Base-by-base conservation (phyloP, 768 basidiomycete species). In the Auricularia sp. region DNA sequence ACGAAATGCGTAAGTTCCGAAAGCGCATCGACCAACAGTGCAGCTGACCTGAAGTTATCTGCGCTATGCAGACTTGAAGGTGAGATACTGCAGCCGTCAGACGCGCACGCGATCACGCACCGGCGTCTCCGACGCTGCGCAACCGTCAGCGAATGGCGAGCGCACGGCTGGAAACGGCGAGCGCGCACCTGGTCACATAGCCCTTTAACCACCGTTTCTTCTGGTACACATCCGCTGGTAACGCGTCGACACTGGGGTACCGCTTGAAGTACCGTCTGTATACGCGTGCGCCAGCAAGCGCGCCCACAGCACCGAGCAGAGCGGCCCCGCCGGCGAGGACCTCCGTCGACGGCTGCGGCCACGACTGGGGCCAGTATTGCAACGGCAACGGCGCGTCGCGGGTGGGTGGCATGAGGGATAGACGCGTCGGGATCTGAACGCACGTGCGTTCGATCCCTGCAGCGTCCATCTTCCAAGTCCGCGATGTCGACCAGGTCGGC, bases 61-160 rank as follows among this genome's bases (percentile, higher is more conserved):
- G 29, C 23, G 29, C 56, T 59, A 59, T 7, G 56, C 29, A 5
- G 23, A 29, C 56, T 10, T 33, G 11, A 8, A 10, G 18, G 23
- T 59, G 56, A 29, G 56, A 54, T 29, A 35, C 23, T 18, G 33
- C 18, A 59, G 23, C 34, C 29, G 16, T 18, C 7, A 21, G 21
- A 18, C 47, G 47, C 11, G 47, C 47, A 51, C 29, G 56, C 56
- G 23, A 59, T 29, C 23, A 29, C 56, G 23, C 92, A 74, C 98
- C 95, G 12, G 82, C 86, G 70, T 94, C 92, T 3, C 90, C 90
- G 62, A 93, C 91, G 66, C 90, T 91, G 66, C 58, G 43, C 21
- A 60, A 14, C 51, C 14, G 47, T 36, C 44, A 66, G 16, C 54
- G 51, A 47, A 39, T 43, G 61, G 29, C 18, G 34, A 36, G 29